Conservation (phyloP, 306 rosid species). For the Dalbergia cultrata region DNA sequence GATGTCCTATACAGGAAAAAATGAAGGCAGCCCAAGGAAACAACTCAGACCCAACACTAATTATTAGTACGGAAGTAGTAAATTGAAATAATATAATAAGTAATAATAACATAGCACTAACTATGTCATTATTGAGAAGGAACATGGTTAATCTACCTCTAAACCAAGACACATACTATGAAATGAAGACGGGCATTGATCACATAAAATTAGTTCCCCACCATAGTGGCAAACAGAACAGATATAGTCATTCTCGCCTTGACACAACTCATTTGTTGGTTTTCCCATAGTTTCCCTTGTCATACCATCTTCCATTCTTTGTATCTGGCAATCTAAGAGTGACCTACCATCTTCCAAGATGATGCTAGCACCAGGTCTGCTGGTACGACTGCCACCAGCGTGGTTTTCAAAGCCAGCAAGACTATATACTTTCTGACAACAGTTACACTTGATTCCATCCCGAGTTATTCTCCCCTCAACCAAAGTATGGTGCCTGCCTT, state of each 20-base stretch:
- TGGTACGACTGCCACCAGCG: slow-evolving; percentile 54
- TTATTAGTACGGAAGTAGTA: slow-evolving; percentile 9
- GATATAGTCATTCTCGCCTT: slow-evolving; percentile 69
- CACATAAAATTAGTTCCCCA: slow-evolving; percentile 87
- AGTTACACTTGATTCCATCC: slow-evolving; percentile 81
- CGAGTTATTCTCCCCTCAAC: slow-evolving; percentile 69
- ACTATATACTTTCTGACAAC: slow-evolving; percentile 65
- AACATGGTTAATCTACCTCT: slow-evolving; percentile 61
- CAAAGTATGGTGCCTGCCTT: slow-evolving; percentile 38
- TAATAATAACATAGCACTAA: background rate
- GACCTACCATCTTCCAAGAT: slow-evolving; percentile 76
- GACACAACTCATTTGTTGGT: slow-evolving; percentile 26
- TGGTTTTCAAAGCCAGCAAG: slow-evolving; percentile 65
- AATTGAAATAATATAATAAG: background rate
- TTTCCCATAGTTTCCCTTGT: slow-evolving; percentile 40
- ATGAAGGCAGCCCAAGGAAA: slow-evolving; percentile 34
- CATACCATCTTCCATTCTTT: slow-evolving; percentile 50
- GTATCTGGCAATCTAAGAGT: slow-evolving; percentile 67
- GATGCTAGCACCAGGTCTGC: slow-evolving; percentile 64
- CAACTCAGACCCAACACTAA: slow-evolving; percentile 44
- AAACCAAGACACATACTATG: slow-evolving; percentile 74
- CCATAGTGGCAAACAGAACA: slow-evolving; percentile 86
- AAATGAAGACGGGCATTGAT: slow-evolving; percentile 83
- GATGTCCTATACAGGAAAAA: slow-evolving; percentile 61
- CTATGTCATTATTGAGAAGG: slow-evolving; percentile 33